Base-by-base conservation (phyloP, 2,329 filamentous ascomycete genomes). In the Microcyclosporella mali region DNA sequence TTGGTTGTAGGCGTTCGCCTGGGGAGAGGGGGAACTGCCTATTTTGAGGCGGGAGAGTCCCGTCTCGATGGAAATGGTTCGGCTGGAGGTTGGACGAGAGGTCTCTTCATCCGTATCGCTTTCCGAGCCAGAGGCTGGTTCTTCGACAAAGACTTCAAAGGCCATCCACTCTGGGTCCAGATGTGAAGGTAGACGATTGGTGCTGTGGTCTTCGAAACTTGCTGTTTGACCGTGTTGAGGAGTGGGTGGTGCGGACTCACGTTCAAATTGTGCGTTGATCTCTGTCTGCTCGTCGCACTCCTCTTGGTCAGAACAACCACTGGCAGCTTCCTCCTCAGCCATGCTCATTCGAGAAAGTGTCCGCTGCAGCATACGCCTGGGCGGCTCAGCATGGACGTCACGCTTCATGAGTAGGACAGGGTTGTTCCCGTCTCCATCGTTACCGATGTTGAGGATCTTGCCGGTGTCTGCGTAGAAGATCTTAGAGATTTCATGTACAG, bases 381-480 rank as follows among this genome's bases (percentile, higher is more conserved):
- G 81, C 1, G 79, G 75, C 9, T 77, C 66, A 12, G 83, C 81
- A 45, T 80, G 73, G 4, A 77, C 52, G 53, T 90, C 84, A 52
- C 86, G 71, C 61, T 88, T 89, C 32, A 92, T 62, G 0, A 92
- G 66, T 1, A 92, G 68, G 1, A 90, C 79, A 0, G 86, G 84
- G 45, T 81, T 86, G 57, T 84, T 87, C 2, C 76, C 75, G 52
- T 83, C 81, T 11, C 75, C 78, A 17, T 83, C 78, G 2, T 68
- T 73, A 11, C 82, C 82, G 42, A 95, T 88, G 48, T 94, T 94
- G 18, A 95, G 71, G 8, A 95, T 86, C 54, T 86, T 86, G 14
- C 88, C 88, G 0, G 87, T 94, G 53, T 94, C 86, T 1, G 88
- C 88, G 58, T 95, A 95, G 65, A 95, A 94, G 25, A 95, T 87